phyloP scores from a whole-genome alignment of 108 stramenopile species.

The Discostella stelligeroides region DNA sequence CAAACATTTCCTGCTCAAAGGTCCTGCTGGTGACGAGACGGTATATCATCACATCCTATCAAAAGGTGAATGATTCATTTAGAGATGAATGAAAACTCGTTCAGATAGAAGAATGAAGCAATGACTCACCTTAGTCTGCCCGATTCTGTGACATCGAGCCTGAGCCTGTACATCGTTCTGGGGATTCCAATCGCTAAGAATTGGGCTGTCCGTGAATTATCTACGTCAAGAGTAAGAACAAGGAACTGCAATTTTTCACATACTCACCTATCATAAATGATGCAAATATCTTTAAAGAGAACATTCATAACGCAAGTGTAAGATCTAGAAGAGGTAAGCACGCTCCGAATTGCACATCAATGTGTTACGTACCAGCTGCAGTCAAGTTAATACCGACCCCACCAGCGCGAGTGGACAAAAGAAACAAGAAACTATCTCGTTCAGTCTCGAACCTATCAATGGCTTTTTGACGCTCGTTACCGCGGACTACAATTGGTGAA shows the following conservation, averaged over 20 bases:
- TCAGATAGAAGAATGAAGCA: not conserved
- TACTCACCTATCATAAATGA: conserved; percentile 25
- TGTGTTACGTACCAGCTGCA: conserved; percentile 91
- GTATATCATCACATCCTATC: conserved; percentile 88
- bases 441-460: conserved; percentile 97
- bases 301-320: not conserved
- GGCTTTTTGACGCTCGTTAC: conserved; percentile 96
- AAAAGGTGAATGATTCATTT: not conserved
- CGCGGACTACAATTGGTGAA: conserved; percentile 75
- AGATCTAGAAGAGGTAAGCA: conserved; percentile 36
- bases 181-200: conserved; percentile 98
- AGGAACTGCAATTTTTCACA: too few species aligned
- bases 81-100: not conserved
- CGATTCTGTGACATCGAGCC: conserved; percentile 98
- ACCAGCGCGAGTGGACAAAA: conserved; percentile 91
- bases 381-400: conserved; percentile 99
- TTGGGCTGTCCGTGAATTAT: conserved; percentile 83
- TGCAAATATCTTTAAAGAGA: conserved; percentile 3
- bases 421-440: conserved; percentile 88
- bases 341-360: too few species aligned
- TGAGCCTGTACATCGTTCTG: conserved; percentile 99
- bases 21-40: conserved; percentile 96
- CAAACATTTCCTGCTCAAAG: conserved; percentile 99
- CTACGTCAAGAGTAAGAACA: too few species aligned
- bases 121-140: conserved; percentile 83